Percentiles rank a stretch among this genome's conserved stretches.
These are phyloP conservation scores for Spiraea crenata DNA, from an alignment of 331 rosid genomes.

Conservation along the genomic window DNA sequence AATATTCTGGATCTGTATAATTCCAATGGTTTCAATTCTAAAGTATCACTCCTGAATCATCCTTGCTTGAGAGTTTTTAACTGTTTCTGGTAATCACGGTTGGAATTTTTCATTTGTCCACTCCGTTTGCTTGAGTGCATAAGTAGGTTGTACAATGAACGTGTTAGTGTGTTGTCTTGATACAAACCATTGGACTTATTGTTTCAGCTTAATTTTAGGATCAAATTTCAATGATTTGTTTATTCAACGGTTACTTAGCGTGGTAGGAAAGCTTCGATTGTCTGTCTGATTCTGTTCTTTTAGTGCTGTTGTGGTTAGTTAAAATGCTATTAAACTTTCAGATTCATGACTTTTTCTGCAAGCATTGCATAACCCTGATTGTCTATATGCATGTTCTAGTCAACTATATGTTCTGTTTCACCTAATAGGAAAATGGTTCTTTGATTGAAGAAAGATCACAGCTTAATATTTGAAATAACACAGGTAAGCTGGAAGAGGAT, in stretches of 20 bases:
- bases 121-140: neutral
- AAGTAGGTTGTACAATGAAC: neutral
- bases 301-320: neutral
- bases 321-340: neutral
- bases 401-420: neutral
- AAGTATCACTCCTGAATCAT: neutral
- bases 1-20: neutral
- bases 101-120: neutral
- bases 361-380: neutral
- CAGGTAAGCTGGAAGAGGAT: constrained; percentile 88
- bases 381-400: neutral
- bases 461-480: constrained; percentile 25
- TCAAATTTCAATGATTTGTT: neutral
- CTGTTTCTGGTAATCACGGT: neutral
- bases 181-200: neutral
- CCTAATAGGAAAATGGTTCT: neutral
- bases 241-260: neutral
- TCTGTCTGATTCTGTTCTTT: constrained; percentile 5
- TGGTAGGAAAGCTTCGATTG: neutral
- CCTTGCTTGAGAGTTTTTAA: neutral
- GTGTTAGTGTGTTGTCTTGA: neutral
- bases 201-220: constrained; percentile 1
- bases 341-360: neutral
- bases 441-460: constrained; percentile 18
- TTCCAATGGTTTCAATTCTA: neutral